Evolutionary conservation across 2,329 filamentous ascomycete genomes (phyloP), one percentile per base, ranked within the genome.

Genomic region (Neoarthrinium moseri): DNA sequence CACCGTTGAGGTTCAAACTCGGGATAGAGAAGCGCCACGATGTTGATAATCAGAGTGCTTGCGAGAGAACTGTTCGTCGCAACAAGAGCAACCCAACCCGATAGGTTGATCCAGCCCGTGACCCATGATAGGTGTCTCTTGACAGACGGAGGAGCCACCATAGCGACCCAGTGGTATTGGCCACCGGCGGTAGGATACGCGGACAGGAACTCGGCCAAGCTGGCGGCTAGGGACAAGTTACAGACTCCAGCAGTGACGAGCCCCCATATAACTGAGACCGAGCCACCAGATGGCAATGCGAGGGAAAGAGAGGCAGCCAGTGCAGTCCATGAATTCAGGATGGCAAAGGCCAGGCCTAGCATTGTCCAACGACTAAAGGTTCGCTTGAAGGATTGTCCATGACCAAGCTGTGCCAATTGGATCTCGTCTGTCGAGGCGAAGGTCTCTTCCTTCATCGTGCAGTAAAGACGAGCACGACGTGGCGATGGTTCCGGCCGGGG

Each of bases 211-310:
- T 89, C 86, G 39, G 85, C 84, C 24, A 89, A 71, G 4, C 82
- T 86, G 7, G 81, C 77, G 5, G 86, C 83, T 29, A 89, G 74
- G 54, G 81, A 86, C 10, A 89, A 58, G 56, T 89, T 89, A 68
- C 85, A 89, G 34, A 89, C 56, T 38, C 83, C 81, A n/a, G 80
- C 79, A 10, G 78, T 75, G 3, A 80, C 58, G 23, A 86, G 65
- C 3, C 87, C 87, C 87, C 87, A 91, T 47, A 91, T 77, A 29
- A 91, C 84, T 48, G 83, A 78, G 6, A 78, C 81, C 15, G 83
- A 78, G 0, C 88, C 88, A 33, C 88, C 88, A 11, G 81, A 86
- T 1, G 87, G 84, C 26, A 91, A 70, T 15, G 72, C 72, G 11
- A 75, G 60, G 13, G 62, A 64, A 43, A 77, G 67, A 6, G 71